A percentile compares a stretch with the other conserved stretches of the same genome.
Conservation (phyloP, 768 basidiomycete species). For the Myochromella boudieri region DNA sequence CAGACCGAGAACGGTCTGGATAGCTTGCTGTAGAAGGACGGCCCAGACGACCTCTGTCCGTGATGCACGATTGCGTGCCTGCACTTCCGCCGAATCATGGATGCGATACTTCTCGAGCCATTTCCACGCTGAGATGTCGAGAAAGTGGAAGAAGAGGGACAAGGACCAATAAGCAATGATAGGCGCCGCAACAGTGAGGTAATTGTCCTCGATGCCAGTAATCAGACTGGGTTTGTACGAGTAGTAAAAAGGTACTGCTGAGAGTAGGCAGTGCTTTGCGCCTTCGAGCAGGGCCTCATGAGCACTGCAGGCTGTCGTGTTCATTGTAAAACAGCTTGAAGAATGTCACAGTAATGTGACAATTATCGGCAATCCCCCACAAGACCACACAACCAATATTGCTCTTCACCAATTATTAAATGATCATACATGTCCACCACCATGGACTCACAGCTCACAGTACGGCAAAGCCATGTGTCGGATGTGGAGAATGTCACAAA, state of each 20-base stretch:
- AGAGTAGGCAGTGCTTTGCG: slow-evolving; percentile 26
- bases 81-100: slow-evolving; percentile 83
- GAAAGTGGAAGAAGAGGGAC: slow-evolving; percentile 75
- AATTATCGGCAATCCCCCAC: no score
- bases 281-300: slow-evolving; percentile 20
- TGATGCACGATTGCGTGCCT: slow-evolving; percentile 71
- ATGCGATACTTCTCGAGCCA: slow-evolving; percentile 84
- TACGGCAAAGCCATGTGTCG: background rate
- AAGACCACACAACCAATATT: no score
- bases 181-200: slow-evolving; percentile 72
- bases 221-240: slow-evolving; percentile 45
- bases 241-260: slow-evolving; percentile 56
- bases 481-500: background rate
- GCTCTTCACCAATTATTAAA: no score
- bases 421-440: no score
- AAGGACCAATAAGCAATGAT: slow-evolving; percentile 82
- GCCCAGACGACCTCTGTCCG: slow-evolving; percentile 71
- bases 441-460: no score
- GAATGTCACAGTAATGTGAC: no score
- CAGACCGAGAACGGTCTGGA: slow-evolving; percentile 80
- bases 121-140: slow-evolving; percentile 77
- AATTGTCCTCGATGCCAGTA: slow-evolving; percentile 63
- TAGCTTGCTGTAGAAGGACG: slow-evolving; percentile 80
- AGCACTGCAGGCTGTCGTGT: slow-evolving; percentile 34
- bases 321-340: slow-evolving; percentile 30